Conservation (phyloP, 495 filamentous ascomycete species). For the Penicillium cataractarum region DNA sequence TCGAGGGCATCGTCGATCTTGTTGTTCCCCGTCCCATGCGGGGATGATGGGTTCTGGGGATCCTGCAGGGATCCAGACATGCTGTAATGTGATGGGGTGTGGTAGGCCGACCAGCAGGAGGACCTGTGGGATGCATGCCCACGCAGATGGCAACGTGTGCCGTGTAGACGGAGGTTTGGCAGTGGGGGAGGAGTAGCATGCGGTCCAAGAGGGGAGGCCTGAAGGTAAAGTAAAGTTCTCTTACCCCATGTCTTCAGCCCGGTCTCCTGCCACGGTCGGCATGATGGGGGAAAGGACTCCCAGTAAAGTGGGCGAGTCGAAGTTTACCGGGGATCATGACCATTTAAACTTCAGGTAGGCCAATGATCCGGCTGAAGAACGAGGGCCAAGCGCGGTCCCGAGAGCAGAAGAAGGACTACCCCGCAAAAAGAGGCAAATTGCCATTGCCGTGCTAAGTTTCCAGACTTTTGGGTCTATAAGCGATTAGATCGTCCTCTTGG, state of each 20-base stretch:
- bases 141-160: not conserved
- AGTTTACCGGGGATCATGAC: not conserved
- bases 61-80: not conserved
- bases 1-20: slow-evolving; percentile 2
- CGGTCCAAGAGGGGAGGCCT: not conserved
- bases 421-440: slow-evolving; percentile 2
- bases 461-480: not conserved
- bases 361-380: not conserved
- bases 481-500: not conserved
- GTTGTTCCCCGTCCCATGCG: not conserved
- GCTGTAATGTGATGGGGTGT: not conserved
- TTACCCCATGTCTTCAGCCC: not conserved
- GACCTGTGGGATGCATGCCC: not conserved
- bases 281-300: not conserved
- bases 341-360: not conserved
- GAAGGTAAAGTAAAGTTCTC: not conserved
- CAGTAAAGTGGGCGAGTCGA: not conserved
- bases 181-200: not conserved
- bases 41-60: not conserved
- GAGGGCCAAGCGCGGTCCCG: not conserved
- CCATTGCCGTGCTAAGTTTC: not conserved
- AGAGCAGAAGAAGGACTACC: not conserved
- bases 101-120: not conserved
- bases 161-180: not conserved
- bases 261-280: not conserved